Conservation (phyloP, 2,329 filamentous ascomycete species). For the Nemania diffusa region DNA sequence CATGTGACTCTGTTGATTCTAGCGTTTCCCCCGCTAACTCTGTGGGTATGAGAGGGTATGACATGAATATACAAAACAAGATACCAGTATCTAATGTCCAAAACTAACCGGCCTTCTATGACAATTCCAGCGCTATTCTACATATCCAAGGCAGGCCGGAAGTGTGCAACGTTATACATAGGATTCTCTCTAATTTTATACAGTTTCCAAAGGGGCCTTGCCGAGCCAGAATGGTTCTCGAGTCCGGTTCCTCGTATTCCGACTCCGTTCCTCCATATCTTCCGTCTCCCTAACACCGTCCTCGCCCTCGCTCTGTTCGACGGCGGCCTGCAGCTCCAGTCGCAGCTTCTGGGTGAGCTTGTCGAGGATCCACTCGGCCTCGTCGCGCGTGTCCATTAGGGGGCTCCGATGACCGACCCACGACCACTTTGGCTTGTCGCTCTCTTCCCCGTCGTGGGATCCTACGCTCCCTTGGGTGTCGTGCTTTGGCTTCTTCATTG, state of each 20-base stretch:
- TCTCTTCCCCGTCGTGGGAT: not conserved
- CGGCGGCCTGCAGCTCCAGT: conserved; percentile 54
- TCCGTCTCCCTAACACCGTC: conserved; percentile 29
- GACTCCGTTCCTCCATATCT: conserved; percentile 46
- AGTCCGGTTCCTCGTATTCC: conserved; percentile 50
- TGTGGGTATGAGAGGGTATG: not conserved
- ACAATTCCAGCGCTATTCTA: not conserved
- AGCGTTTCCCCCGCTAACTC: not conserved
- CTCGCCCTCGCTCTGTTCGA: conserved; percentile 33
- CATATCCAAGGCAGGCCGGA: not conserved
- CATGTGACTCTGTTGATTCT: not conserved
- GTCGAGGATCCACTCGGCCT: conserved; percentile 79
- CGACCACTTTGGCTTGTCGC: conserved; percentile 64
- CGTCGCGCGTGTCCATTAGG: conserved; percentile 73
- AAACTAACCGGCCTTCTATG: not conserved
- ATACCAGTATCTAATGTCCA: not conserved
- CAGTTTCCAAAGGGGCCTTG: not conserved
- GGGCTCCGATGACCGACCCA: conserved; percentile 78
- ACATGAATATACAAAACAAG: not conserved
- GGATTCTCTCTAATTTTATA: not conserved
- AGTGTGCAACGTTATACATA: not conserved
- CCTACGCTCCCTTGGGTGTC: not conserved
- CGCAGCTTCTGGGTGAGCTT: conserved; percentile 68
- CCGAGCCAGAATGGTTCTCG: not conserved
- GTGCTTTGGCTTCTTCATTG: conserved; percentile 32